phyloP scores from a whole-genome alignment of 768 basidiomycete genomes.

The Rhodotorula paludigena region DNA sequence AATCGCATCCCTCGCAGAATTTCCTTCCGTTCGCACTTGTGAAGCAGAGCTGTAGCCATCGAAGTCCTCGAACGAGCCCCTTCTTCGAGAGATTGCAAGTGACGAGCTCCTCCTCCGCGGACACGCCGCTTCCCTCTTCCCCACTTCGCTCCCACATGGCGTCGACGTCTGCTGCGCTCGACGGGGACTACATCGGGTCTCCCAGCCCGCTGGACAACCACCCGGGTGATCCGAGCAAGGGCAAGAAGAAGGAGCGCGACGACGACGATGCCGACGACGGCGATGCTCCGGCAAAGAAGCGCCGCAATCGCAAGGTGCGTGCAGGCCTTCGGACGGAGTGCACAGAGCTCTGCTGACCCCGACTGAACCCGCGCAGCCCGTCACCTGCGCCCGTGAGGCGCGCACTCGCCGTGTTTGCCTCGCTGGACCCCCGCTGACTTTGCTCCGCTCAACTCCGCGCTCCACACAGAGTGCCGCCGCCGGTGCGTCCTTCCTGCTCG shows the following conservation, averaged over 20 bases:
- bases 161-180: neutral
- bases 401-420: neutral
- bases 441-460: neutral
- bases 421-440: neutral
- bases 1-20: too few relatives aligned
- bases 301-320: constrained; percentile 12
- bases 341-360: neutral
- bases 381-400: constrained; percentile 26
- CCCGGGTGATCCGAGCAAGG: neutral
- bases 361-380: constrained; percentile 5
- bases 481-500: neutral
- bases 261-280: constrained; percentile 6
- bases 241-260: constrained; percentile 1
- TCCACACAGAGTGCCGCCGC: constrained; percentile 9
- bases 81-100: too few relatives aligned
- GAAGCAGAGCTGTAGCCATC: too few relatives aligned
- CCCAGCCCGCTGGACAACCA: neutral
- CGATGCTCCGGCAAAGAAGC: neutral
- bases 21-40: too few relatives aligned
- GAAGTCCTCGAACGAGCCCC: too few relatives aligned
- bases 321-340: neutral
- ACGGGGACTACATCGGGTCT: too few relatives aligned
- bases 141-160: neutral
- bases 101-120: neutral
- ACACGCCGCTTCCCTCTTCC: neutral